phyloP scores from a whole-genome alignment of 345 rosid genomes.

The Acer yangbiense region DNA sequence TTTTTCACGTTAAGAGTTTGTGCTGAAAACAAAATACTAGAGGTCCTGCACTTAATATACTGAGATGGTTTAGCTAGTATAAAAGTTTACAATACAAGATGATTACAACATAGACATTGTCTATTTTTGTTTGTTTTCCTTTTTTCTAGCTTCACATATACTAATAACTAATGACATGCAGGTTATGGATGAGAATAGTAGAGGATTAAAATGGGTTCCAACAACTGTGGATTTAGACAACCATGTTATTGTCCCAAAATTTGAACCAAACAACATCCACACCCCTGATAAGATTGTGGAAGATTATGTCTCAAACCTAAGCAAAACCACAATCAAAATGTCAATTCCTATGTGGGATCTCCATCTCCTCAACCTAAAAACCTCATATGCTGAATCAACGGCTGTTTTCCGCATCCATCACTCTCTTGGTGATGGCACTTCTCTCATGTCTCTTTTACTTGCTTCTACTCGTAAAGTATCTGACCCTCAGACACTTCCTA shows the following conservation, averaged over 20 bases:
- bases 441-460: conserved; percentile 41
- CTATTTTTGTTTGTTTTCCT: too few relatives aligned
- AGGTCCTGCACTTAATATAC: too few relatives aligned
- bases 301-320: conserved; percentile 29
- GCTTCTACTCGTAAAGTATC: conserved; percentile 26
- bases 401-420: conserved; percentile 37
- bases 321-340: conserved; percentile 16
- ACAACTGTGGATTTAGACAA: conserved; percentile 32
- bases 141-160: too few relatives aligned
- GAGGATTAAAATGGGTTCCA: conserved; percentile 33
- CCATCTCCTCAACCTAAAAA: conserved; percentile 38
- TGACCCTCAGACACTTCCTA: conserved; percentile 24
- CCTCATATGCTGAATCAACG: conserved; percentile 33
- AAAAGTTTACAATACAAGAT: too few relatives aligned
- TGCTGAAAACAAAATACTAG: too few relatives aligned
- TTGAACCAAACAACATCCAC: not conserved
- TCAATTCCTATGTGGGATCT: conserved; percentile 46
- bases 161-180: not conserved
- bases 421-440: conserved; percentile 39
- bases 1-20: too few relatives aligned
- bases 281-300: conserved; percentile 31
- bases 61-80: too few relatives aligned
- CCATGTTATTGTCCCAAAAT: conserved; percentile 29
- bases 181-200: conserved; percentile 24
- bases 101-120: too few relatives aligned